These are phyloP conservation scores for Trypanosomatidae sp. DNA, from an alignment of 208 protist species.

Conservation along the genomic window DNA sequence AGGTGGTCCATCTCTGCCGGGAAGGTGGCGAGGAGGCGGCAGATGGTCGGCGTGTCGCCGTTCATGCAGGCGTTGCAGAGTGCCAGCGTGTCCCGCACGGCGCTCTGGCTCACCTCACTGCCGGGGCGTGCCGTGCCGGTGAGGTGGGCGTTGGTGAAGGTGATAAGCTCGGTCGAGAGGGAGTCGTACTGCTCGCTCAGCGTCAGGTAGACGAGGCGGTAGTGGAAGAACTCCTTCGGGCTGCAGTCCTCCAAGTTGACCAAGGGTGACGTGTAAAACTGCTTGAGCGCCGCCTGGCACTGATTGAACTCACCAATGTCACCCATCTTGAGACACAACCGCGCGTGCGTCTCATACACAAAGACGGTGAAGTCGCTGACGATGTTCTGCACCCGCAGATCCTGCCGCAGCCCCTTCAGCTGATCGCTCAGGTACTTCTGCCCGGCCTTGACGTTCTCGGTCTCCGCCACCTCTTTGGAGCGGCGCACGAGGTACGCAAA, in stretches of 20 bases:
- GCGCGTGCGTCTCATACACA: slow-evolving; percentile 96
- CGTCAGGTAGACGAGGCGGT: slow-evolving; percentile 80
- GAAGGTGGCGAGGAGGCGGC: slow-evolving; percentile 44
- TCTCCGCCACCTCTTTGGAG: slow-evolving; percentile 40
- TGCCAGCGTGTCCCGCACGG: slow-evolving; percentile 39
- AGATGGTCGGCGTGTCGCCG: slow-evolving; percentile 58
- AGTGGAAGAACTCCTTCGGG: slow-evolving; percentile 78
- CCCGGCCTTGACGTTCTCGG: slow-evolving; percentile 41
- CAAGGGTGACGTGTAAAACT: slow-evolving; percentile 62
- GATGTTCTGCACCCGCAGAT: slow-evolving; percentile 96
- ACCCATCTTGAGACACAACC: slow-evolving; percentile 84
- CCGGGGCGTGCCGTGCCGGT: slow-evolving; percentile 28
- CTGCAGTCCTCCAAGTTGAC: slow-evolving; percentile 25
- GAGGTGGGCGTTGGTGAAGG: slow-evolving; percentile 58
- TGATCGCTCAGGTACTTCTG: slow-evolving; percentile 94
- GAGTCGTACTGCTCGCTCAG: slow-evolving; percentile 82
- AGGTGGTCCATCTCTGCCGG: slow-evolving; percentile 57
- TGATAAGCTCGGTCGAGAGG: slow-evolving; percentile 80
- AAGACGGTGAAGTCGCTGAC: slow-evolving; percentile 88
- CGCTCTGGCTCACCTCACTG: slow-evolving; percentile 3
- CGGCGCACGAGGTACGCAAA: slow-evolving; percentile 57
- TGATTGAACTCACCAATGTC: slow-evolving; percentile 97
- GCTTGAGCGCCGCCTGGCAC: slow-evolving; percentile 94
- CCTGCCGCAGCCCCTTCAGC: slow-evolving; percentile 97
- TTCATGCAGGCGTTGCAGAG: slow-evolving; percentile 73